Percentiles rank a stretch among this genome's conserved stretches.
phyloP scores from a whole-genome alignment of 148 eudicot genomes.

The Vaccinium corymbosum region DNA sequence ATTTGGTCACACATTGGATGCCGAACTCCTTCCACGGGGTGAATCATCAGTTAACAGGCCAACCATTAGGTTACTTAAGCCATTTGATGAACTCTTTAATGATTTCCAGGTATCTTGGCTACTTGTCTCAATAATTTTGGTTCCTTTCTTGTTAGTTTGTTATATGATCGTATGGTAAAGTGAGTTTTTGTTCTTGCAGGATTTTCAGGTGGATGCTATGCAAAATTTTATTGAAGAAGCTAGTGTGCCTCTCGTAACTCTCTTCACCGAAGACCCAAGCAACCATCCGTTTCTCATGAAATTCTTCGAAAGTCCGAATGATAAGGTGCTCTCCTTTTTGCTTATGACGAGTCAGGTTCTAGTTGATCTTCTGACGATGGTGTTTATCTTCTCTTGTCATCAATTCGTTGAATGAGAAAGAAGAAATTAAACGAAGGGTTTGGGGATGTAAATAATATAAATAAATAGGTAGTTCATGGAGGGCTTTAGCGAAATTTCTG shows the following conservation, averaged over 20 bases:
- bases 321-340: slow-evolving; percentile 42
- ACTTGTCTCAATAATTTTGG: neutral
- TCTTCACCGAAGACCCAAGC: slow-evolving; percentile 44
- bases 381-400: neutral
- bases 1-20: slow-evolving; percentile 68
- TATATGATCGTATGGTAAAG: neutral
- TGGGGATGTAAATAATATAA: neutral
- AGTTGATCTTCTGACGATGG: neutral
- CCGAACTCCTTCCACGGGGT: slow-evolving; percentile 64
- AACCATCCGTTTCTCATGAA: slow-evolving; percentile 49
- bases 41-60: slow-evolving; percentile 60
- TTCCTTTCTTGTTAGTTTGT: neutral
- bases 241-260: slow-evolving; percentile 50
- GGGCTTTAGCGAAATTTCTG: too few relatives aligned
- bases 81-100: slow-evolving; percentile 79
- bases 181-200: slow-evolving; percentile 30
- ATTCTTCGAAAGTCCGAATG: slow-evolving; percentile 44
- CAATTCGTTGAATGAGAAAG: neutral
- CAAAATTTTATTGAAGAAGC: slow-evolving; percentile 58
- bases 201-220: slow-evolving; percentile 54
- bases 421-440: neutral
- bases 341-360: neutral
- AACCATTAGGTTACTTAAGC: slow-evolving; percentile 64
- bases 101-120: slow-evolving; percentile 49
- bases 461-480: neutral